Base-by-base conservation (phyloP, 2,329 filamentous ascomycete genomes). In the Lasiodiplodia hormozganensis region DNA sequence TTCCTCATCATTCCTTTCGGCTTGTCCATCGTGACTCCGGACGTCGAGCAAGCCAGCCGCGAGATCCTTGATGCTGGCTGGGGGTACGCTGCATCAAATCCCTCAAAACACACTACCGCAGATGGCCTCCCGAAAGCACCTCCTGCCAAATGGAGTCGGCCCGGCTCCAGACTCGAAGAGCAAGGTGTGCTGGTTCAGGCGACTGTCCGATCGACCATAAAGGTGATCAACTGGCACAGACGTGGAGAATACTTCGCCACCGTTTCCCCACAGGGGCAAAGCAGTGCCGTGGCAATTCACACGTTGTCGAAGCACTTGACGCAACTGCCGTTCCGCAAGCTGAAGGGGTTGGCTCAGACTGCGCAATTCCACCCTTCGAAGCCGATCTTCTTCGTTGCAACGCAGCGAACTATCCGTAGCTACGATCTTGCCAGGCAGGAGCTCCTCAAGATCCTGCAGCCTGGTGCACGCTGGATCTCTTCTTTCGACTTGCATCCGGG, bases 371-470 rank as follows among this genome's bases (percentile, higher is more conserved):
- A 99, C 80, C 96, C 96, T 2, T 92, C 90, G 51, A 91, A 94
- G 73, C 94, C 96, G 0, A 89, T 97, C 62, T 94, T 99, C 83
- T 98, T 98, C 77, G 93, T 99, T 67, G 96, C 96, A 3, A 98
- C 96, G 12, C 94, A 97, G 80, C 92, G 95, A 74, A 91, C 92
- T 69, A 94, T 99, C 76, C 92, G 96, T 68, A 92, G 92, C 76
- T 99, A 99, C 82, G 96, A 99, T 79, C 87, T 99, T 56, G 92
- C 95, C 72, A 90, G 90, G 74, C 94, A 97, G 78, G 92, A 96
- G 76, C 88, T 99, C 40, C 87, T 97, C 80, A 97, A 97, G 84
- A 93, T 96, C 69, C 84, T 99, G 69, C 93, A 97, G 77, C 96
- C 96, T 0, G 96, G 96, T 75, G 94, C 95, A 3, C 90, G 94